Conservation (phyloP, 2,329 filamentous ascomycete genomes). For the Echinosphaeria canescens region DNA sequence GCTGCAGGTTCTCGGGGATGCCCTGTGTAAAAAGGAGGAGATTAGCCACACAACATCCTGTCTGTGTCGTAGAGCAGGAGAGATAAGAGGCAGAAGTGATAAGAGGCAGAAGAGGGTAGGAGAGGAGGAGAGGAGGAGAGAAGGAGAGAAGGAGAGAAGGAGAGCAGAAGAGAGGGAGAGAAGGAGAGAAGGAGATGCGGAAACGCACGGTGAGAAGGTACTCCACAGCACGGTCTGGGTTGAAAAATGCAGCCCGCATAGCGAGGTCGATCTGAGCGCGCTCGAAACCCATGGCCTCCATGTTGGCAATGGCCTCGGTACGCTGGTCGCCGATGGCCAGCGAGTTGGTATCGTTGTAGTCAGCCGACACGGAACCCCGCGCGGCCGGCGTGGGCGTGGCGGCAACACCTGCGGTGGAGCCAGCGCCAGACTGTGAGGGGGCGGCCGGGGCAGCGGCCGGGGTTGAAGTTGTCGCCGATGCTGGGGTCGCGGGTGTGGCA, state of each 20-base stretch:
- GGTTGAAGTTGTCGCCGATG: conserved; percentile 25
- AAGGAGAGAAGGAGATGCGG: no score
- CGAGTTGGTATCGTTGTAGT: conserved; percentile 49
- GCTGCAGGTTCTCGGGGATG: conserved; percentile 68
- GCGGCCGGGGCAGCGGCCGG: conserved; percentile 22
- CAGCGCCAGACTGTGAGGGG: conserved; percentile 16
- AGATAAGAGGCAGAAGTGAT: no score
- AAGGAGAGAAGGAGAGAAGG: no score
- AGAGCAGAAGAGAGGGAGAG: no score
- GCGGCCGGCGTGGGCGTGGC: conserved; percentile 22
- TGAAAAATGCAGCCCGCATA: conserved; percentile 92
- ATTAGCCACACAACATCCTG: not conserved
- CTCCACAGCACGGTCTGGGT: conserved; percentile 91
- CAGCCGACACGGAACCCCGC: conserved; percentile 17
- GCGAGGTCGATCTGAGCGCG: conserved; percentile 75
- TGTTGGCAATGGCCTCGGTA: conserved; percentile 64
- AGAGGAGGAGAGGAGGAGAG: no score
- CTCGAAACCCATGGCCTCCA: conserved; percentile 96
- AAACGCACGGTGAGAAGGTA: conserved; percentile 73
- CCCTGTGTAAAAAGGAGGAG: conserved; percentile 30
- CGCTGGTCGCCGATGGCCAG: conserved; percentile 71
- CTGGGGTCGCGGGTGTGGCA: conserved; percentile 35
- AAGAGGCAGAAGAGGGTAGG: no score
- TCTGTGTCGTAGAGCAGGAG: no score
- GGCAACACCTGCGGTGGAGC: conserved; percentile 16